Evolutionary conservation across 1,284 basidiomycete genomes (phyloP), one percentile per base, ranked within the genome.

Genomic region (Leccinum insigne): DNA sequence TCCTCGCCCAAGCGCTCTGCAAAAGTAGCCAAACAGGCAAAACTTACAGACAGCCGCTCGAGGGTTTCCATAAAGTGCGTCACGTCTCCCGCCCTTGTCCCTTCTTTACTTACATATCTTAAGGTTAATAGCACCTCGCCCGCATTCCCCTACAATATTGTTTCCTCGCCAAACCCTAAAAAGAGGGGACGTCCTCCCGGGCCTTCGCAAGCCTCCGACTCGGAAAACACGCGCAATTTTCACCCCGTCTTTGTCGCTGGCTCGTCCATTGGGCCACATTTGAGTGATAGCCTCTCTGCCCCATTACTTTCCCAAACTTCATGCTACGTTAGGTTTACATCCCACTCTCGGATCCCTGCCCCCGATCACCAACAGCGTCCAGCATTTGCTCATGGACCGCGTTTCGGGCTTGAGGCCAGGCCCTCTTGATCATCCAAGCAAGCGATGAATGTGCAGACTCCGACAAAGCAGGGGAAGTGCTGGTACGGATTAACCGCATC

Each of bases 241-340:
- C 18, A 68, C 70, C 59, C 65, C 7, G 35, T 38, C 74, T 0
- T 76, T 75, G 38, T 62, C 44, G 1, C 35, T 76, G 14, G 21
- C 44, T 38, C 77, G 75, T 38, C 77, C 76, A 14, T 69, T 71
- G 78, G 59, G 69, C 68, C 21, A 88, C 86, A 1, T 75, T 87
- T 47, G 88, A 42, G 40, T 14, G 14, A 88, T 71, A 86, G 85
- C 67, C 75, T 88, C 21, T 85, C 86, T n/a, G 80, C 81, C 0
- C 83, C 66, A 68, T 80, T 68, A 73, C 82, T 52, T 81, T 80
- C 72, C 75, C 77, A 47, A 81, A 80, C 59, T 71, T 88, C 29
- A 85, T 86, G 61, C 79, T 85, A 6, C 86, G 86, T 21, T 83
- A 87, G 70, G 78, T 82, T 58, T 82, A 85, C 59, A 78, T 88